Conservation (phyloP, 768 basidiomycete species). For the Collybiopsis confluens region DNA sequence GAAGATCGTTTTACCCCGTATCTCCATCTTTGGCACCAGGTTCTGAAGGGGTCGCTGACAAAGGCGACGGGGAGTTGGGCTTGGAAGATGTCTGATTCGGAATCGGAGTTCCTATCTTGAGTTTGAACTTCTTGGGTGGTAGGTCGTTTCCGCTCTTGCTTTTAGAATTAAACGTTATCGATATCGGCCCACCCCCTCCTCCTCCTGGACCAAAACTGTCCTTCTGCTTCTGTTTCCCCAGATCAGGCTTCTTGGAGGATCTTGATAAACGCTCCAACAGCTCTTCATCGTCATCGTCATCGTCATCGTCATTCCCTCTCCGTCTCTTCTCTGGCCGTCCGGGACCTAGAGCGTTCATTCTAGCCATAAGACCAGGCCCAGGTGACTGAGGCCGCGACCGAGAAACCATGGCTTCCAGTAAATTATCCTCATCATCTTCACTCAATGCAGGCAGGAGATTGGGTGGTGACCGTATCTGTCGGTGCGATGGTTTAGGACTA, state of each 20-base stretch:
- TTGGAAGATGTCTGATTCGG: conserved; percentile 17
- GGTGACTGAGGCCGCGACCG: conserved; percentile 36
- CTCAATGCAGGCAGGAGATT: conserved; percentile 28
- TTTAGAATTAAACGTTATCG: conserved; percentile 19
- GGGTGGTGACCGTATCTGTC: conserved; percentile 28
- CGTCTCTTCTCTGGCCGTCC: conserved; percentile 66
- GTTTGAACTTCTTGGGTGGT: conserved; percentile 68
- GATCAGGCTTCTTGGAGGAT: conserved; percentile 45
- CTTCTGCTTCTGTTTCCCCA: conserved; percentile 46
- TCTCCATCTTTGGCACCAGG: conserved; percentile 69
- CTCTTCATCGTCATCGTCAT: conserved; percentile 73
- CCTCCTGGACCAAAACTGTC: conserved; percentile 18
- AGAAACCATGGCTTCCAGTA: conserved; percentile 52
- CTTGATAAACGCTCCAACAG: conserved; percentile 60
- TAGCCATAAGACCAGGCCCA: conserved; percentile 27
- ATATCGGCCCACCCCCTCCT: too few species aligned
- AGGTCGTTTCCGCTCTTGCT: conserved; percentile 48
- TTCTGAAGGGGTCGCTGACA: conserved; percentile 52
- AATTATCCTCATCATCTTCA: conserved; percentile 54
- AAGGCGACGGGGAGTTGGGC: conserved; percentile 18
- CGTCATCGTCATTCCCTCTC: conserved; percentile 63
- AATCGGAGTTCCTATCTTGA: conserved; percentile 57
- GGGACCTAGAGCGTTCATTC: conserved; percentile 31
- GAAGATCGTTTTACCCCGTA: conserved; percentile 68
- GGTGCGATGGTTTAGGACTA: conserved; percentile 34